Conservation (phyloP, 2,329 filamentous ascomycete genomes). For the Pyrenophora graminea region DNA sequence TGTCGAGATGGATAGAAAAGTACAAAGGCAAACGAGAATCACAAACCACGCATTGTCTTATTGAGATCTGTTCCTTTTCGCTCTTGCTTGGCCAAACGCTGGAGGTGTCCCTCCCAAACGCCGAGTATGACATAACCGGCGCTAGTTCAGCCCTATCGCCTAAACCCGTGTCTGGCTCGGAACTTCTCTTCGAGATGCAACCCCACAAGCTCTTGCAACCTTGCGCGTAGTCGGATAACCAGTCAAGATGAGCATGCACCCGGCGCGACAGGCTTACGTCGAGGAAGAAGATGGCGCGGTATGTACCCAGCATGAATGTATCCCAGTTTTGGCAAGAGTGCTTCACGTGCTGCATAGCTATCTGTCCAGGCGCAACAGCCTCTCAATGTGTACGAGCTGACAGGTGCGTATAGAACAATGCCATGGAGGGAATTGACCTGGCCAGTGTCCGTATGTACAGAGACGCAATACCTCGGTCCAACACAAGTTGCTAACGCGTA, state of each 20-base stretch:
- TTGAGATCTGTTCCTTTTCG: slow-evolving; percentile 17
- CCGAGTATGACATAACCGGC: slow-evolving; percentile 31
- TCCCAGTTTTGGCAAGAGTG: slow-evolving; percentile 27
- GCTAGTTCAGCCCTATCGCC: slow-evolving; percentile 36
- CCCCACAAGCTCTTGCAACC: slow-evolving; percentile 15
- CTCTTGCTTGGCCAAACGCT: slow-evolving; percentile 12
- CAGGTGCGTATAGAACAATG: slow-evolving; percentile 51
- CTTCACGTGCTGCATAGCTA: slow-evolving; percentile 9
- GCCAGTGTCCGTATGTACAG: slow-evolving; percentile 64
- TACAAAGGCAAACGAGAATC: background rate
- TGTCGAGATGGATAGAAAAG: too few species aligned
- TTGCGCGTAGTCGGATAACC: slow-evolving; percentile 8
- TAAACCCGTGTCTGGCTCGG: slow-evolving; percentile 22
- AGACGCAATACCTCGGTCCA: too few species aligned
- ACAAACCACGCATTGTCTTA: background rate
- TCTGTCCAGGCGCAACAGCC: background rate
- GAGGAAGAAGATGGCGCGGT: slow-evolving; percentile 77
- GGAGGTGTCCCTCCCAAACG: slow-evolving; percentile 20
- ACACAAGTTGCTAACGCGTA: background rate
- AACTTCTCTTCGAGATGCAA: slow-evolving; percentile 26
- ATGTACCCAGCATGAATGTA: slow-evolving; percentile 43
- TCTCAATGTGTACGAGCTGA: slow-evolving; percentile 12
- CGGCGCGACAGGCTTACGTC: slow-evolving; percentile 88
- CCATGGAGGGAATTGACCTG: slow-evolving; percentile 63
- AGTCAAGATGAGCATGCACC: slow-evolving; percentile 68